Percentiles rank a stretch among this genome's conserved stretches.
These are phyloP conservation scores for Epichloe glyceriae DNA, from an alignment of 2,329 filamentous ascomycete genomes.

Conservation along the genomic window DNA sequence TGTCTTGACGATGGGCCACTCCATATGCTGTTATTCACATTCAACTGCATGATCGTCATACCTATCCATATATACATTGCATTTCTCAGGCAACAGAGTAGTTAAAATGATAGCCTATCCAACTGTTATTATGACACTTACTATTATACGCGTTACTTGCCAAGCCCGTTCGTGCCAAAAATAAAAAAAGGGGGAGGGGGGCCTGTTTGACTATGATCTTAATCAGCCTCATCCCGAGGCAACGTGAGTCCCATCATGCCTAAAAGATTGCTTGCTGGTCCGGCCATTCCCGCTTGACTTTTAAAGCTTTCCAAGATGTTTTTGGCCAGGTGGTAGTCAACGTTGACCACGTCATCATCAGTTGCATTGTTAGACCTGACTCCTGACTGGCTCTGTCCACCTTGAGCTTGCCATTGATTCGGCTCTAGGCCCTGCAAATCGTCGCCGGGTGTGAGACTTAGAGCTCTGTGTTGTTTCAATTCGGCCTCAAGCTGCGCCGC, in stretches of 20 bases:
- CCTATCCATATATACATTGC: not conserved
- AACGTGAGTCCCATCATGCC: constrained; percentile 73
- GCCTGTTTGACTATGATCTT: constrained; percentile 1
- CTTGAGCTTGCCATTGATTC: not conserved
- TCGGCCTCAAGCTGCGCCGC: constrained; percentile 61
- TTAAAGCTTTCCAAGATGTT: constrained; percentile 92
- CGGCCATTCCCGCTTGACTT: constrained; percentile 71
- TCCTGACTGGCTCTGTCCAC: constrained; percentile 7
- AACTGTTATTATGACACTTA: too few relatives aligned
- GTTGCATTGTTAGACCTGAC: constrained; percentile 31
- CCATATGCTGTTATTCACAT: not conserved
- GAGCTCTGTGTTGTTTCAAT: constrained; percentile 23
- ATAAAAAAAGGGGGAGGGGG: not conserved
- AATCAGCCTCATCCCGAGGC: constrained; percentile 61
- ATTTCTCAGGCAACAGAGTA: not conserved
- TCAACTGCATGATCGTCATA: not conserved
- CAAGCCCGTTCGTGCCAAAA: not conserved
- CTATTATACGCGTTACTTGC: too few relatives aligned
- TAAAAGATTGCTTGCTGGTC: constrained; percentile 78
- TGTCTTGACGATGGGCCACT: constrained; percentile 2
- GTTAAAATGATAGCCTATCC: too few relatives aligned
- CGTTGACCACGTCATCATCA: constrained; percentile 49
- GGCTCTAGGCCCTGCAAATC: constrained; percentile 11
- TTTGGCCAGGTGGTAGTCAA: constrained; percentile 78
- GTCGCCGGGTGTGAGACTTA: constrained; percentile 30